A percentile compares a stretch with the other conserved stretches of the same genome.
Evolutionary conservation across 1,139 yeast genomes (phyloP).

Genomic region (Pichia sp.): DNA sequence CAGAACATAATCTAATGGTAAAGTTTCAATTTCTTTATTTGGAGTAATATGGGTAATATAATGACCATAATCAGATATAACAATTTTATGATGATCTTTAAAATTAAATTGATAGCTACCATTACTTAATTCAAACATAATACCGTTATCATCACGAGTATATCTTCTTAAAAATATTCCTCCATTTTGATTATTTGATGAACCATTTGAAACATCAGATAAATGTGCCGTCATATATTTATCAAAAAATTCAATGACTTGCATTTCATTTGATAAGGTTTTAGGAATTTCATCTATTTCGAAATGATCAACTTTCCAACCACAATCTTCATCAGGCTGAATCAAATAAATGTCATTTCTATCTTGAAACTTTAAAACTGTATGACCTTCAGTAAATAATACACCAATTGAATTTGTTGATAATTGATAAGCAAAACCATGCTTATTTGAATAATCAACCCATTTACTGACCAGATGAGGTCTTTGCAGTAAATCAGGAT

Average conservation of each 20-base stretch:
- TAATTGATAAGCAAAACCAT: conserved; percentile 90
- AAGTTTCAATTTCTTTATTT: conserved; percentile 64
- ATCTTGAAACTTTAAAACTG: conserved; percentile 65
- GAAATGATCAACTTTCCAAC: conserved; percentile 70
- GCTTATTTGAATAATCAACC: conserved; percentile 96
- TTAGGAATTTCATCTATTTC: conserved; percentile 47
- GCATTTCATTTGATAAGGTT: conserved; percentile 63
- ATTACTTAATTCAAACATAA: conserved; percentile 90
- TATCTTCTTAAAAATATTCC: conserved; percentile 67
- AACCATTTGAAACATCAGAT: conserved; percentile 58
- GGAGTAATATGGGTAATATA: conserved; percentile 81
- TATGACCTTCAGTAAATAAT: conserved; percentile 74
- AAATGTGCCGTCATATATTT: conserved; percentile 78
- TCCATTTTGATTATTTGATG: conserved; percentile 22
- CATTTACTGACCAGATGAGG: conserved; percentile 85
- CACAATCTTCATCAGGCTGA: conserved; percentile 55
- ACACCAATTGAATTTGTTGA: conserved; percentile 93
- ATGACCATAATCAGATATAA: conserved; percentile 69
- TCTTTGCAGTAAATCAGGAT: conserved; percentile 37
- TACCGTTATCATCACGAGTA: conserved; percentile 69
- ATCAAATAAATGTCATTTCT: conserved; percentile 58
- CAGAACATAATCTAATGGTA: conserved; percentile 54
- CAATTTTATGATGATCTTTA: conserved; percentile 87
- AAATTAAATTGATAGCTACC: conserved; percentile 93
- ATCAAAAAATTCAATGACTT: conserved; percentile 77